phyloP scores from a whole-genome alignment of 805 yeast genomes.

The Metschnikowia proteae region DNA sequence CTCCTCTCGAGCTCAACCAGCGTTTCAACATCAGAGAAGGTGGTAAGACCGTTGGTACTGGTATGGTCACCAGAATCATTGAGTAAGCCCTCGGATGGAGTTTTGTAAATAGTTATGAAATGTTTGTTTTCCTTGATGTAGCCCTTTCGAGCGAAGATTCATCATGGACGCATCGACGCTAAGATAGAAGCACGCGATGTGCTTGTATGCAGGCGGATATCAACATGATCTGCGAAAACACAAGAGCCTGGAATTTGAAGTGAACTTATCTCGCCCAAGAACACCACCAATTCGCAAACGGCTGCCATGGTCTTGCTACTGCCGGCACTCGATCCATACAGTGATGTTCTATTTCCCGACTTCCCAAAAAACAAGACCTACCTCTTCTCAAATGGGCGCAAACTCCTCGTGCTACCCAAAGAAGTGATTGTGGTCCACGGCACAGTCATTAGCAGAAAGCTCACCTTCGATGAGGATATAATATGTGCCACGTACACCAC shows the following conservation, averaged over 20 bases:
- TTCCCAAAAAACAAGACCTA: conserved; percentile 18
- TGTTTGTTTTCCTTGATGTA: conserved; percentile 1
- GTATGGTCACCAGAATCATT: conserved; percentile 88
- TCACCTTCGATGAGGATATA: conserved; percentile 49
- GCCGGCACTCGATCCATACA: conserved; percentile 32
- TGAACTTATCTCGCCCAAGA: background rate
- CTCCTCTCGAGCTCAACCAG: conserved; percentile 93
- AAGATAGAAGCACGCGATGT: background rate
- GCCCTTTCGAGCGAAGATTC: background rate
- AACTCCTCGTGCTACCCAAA: conserved; percentile 31
- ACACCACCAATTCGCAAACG: background rate
- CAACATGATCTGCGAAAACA: conserved; percentile 3
- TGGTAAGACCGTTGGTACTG: conserved; percentile 98
- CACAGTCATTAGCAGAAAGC: conserved; percentile 44
- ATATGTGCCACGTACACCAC: conserved; percentile 59
- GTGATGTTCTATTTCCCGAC: conserved; percentile 24
- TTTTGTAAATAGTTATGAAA: conserved; percentile 5
- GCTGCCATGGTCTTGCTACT: conserved; percentile 19
- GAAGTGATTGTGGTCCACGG: conserved; percentile 51
- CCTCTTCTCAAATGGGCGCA: conserved; percentile 29
- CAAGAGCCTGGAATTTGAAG: background rate
- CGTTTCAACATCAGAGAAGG: conserved; percentile 99
- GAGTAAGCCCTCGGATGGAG: conserved; percentile 39
- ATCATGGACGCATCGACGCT: too few species aligned
- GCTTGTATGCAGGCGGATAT: background rate